Evolutionary conservation across 768 basidiomycete species (phyloP).

Genomic region (Solioccasus polychromus): DNA sequence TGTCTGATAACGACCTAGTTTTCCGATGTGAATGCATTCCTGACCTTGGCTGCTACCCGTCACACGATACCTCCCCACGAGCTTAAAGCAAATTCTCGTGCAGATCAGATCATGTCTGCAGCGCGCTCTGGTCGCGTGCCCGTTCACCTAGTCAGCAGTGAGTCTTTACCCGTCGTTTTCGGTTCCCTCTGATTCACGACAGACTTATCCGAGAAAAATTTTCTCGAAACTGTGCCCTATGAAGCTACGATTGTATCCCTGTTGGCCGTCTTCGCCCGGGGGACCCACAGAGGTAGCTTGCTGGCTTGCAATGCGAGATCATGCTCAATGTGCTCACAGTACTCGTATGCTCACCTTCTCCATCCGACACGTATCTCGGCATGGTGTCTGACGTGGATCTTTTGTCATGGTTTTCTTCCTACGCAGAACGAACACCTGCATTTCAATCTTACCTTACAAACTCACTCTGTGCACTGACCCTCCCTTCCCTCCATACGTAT

Average conservation of each 20-base stretch:
- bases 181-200: conserved; percentile 1
- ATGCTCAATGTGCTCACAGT: conserved; percentile 34
- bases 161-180: conserved; percentile 24
- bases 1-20: conserved; percentile 46
- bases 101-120: conserved; percentile 68
- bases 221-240: conserved; percentile 59
- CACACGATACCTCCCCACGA: conserved; percentile 66
- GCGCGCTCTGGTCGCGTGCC: conserved; percentile 73
- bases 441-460: conserved; percentile 44
- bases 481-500: conserved; percentile 66
- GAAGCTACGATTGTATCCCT: conserved; percentile 63
- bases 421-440: conserved; percentile 42
- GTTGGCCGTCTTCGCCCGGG: conserved; percentile 63
- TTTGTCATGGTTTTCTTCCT: conserved; percentile 65
- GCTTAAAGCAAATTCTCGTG: conserved; percentile 53
- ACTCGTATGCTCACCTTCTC: conserved; percentile 49
- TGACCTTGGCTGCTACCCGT: conserved; percentile 77
- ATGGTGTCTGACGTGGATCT: conserved; percentile 74
- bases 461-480: conserved; percentile 51
- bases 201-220: conserved; percentile 88
- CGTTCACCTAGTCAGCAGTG: conserved; percentile 76
- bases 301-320: not conserved
- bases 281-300: conserved; percentile 64
- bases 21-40: conserved; percentile 84
- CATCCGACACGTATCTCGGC: conserved; percentile 53